Conservation (phyloP, 768 basidiomycete genomes). For the Sporobolomyces phaffii region DNA sequence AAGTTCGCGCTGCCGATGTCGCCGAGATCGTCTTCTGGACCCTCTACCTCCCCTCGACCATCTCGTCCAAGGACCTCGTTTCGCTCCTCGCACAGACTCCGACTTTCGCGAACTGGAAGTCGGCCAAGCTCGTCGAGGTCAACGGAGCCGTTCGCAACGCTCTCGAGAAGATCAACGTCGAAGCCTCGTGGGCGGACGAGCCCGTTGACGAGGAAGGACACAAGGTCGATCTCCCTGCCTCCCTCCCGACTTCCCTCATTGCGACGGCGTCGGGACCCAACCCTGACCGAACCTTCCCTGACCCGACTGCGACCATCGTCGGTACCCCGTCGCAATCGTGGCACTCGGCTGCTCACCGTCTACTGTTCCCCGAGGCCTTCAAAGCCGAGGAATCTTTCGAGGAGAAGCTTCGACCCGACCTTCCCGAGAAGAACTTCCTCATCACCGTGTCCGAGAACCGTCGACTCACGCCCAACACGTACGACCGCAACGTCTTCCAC, state of each 20-base stretch:
- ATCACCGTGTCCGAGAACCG: conserved; percentile 90
- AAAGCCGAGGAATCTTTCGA: conserved; percentile 50
- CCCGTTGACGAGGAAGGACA: conserved; percentile 44
- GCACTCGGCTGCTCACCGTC: conserved; percentile 80
- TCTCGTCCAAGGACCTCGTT: conserved; percentile 39
- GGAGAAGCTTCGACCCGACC: conserved; percentile 62
- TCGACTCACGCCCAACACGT: conserved; percentile 86
- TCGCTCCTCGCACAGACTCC: conserved; percentile 34
- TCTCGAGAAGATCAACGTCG: conserved; percentile 60
- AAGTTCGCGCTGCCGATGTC: conserved; percentile 51
- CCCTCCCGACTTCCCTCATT: conserved; percentile 64
- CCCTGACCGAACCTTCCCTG: conserved; percentile 57
- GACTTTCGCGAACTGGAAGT: conserved; percentile 30
- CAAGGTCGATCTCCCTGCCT: conserved; percentile 43
- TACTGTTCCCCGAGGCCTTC: conserved; percentile 80
- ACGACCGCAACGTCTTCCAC: conserved; percentile 98
- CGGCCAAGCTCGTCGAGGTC: conserved; percentile 37
- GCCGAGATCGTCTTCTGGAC: conserved; percentile 75
- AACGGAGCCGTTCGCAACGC: conserved; percentile 43
- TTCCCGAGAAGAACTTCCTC: conserved; percentile 82
- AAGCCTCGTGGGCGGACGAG: conserved; percentile 43
- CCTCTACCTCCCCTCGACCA: conserved; percentile 52
- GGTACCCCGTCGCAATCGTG: conserved; percentile 50
- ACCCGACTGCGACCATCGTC: conserved; percentile 55
- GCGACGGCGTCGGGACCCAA: conserved; percentile 49